phyloP scores from a whole-genome alignment of 1,139 yeast species.

The Debaryomyces udenii region DNA sequence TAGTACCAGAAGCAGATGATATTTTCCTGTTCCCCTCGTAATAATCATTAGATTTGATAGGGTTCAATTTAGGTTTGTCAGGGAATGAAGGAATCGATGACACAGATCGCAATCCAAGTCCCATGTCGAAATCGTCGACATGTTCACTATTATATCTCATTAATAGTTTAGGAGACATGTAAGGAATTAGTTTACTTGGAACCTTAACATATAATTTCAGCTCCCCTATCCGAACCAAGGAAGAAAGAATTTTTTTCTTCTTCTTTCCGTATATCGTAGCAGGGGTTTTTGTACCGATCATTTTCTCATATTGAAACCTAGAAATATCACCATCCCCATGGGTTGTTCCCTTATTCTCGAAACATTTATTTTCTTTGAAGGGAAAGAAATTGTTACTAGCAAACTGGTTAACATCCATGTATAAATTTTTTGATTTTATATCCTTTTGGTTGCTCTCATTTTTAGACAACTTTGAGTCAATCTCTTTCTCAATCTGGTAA shows the following conservation, averaged over 20 bases:
- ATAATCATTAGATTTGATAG: conserved; percentile 9
- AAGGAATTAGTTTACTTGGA: conserved; percentile 40
- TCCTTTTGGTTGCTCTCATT: conserved; percentile 33
- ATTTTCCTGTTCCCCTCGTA: neutral
- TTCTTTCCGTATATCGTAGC: conserved; percentile 38
- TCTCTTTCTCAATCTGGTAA: conserved; percentile 38
- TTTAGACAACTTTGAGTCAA: conserved; percentile 32
- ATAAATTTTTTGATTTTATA: conserved; percentile 38
- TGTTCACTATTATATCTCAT: conserved; percentile 38
- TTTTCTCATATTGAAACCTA: conserved; percentile 24
- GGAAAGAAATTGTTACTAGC: conserved; percentile 8
- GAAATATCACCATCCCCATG: conserved; percentile 17
- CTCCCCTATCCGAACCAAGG: conserved; percentile 38
- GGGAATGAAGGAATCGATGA: conserved; percentile 6
- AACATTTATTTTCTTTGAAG: conserved; percentile 15
- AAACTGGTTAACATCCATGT: neutral
- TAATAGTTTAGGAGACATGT: conserved; percentile 42
- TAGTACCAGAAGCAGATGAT: conserved; percentile 11
- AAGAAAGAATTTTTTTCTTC: conserved; percentile 42
- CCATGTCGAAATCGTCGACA: conserved; percentile 14
- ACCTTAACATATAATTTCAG: conserved; percentile 38
- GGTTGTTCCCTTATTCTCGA: neutral
- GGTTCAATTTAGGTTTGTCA: conserved; percentile 5
- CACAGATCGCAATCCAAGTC: conserved; percentile 4
- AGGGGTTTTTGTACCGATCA: conserved; percentile 31